Evolutionary conservation across 2,329 filamentous ascomycete genomes (phyloP).

Genomic region (Tolypocladium cylindrosporum): DNA sequence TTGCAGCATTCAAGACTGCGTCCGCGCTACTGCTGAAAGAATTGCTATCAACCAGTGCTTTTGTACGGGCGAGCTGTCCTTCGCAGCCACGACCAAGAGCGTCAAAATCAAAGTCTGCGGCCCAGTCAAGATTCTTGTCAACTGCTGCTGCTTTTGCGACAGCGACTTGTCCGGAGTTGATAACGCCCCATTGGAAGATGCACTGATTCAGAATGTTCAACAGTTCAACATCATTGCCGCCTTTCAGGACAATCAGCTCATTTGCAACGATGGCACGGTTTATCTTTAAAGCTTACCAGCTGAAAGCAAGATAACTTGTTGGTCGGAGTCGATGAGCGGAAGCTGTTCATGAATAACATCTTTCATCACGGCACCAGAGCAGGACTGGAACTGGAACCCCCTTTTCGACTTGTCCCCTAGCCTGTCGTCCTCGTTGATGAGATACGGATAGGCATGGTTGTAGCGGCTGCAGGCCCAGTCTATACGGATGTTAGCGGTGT

Average conservation of each 20-base stretch:
- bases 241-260: background rate
- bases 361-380: background rate
- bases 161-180: background rate
- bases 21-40: background rate
- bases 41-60: background rate
- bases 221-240: background rate
- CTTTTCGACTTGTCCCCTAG: background rate
- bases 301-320: background rate
- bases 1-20: background rate
- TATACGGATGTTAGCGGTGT: background rate
- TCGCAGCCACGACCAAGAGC: background rate
- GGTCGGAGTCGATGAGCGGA: background rate
- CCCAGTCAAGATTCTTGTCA: background rate
- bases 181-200: background rate
- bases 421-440: background rate
- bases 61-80: background rate
- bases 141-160: background rate
- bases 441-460: background rate
- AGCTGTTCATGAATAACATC: background rate
- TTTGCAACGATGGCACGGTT: too few species aligned
- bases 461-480: background rate
- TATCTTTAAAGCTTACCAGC: background rate
- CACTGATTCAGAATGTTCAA: background rate
- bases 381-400: background rate
- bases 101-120: background rate